Evolutionary conservation across 2,329 filamentous ascomycete genomes (phyloP).

Genomic region (Orbilia javanica): DNA sequence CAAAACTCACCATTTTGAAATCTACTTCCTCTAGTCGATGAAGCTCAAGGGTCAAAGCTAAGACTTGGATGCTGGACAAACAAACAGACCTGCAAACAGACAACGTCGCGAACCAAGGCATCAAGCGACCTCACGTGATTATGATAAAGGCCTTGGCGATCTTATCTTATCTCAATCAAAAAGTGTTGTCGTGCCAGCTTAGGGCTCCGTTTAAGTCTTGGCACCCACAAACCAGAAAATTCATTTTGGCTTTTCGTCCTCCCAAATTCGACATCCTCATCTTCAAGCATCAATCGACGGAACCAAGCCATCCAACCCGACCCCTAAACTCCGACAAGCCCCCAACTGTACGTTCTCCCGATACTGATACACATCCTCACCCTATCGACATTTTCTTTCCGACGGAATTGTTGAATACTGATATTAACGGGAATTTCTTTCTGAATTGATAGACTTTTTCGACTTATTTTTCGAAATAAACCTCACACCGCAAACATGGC

Average conservation of each 20-base stretch:
- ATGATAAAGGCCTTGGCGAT: no score
- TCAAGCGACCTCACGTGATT: slow-evolving; percentile 43
- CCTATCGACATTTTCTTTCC: not conserved
- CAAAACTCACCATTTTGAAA: slow-evolving; percentile 38
- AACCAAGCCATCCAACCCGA: slow-evolving; percentile 35
- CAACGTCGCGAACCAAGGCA: not conserved
- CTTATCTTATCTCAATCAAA: slow-evolving; percentile 21
- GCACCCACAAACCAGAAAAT: slow-evolving; percentile 58
- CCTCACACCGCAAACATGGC: slow-evolving; percentile 73
- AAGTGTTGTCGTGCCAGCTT: slow-evolving; percentile 33
- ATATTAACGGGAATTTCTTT: not conserved
- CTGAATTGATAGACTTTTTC: slow-evolving; percentile 46
- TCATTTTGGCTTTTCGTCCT: slow-evolving; percentile 39
- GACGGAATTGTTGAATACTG: slow-evolving; percentile 23
- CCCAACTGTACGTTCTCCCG: slow-evolving; percentile 42
- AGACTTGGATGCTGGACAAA: not conserved
- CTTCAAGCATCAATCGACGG: slow-evolving; percentile 49
- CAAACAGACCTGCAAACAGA: slow-evolving; percentile 8
- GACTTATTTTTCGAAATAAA: slow-evolving; percentile 57
- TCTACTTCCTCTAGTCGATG: not conserved
- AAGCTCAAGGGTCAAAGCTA: not conserved
- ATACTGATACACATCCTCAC: not conserved
- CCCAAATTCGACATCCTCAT: slow-evolving; percentile 44
- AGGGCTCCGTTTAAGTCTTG: slow-evolving; percentile 55
- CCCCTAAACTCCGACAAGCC: slow-evolving; percentile 32